A percentile compares a stretch with the other conserved stretches of the same genome.
These are phyloP conservation scores for Ballota nigra DNA, from an alignment of 257 asterid species.

Conservation along the genomic window DNA sequence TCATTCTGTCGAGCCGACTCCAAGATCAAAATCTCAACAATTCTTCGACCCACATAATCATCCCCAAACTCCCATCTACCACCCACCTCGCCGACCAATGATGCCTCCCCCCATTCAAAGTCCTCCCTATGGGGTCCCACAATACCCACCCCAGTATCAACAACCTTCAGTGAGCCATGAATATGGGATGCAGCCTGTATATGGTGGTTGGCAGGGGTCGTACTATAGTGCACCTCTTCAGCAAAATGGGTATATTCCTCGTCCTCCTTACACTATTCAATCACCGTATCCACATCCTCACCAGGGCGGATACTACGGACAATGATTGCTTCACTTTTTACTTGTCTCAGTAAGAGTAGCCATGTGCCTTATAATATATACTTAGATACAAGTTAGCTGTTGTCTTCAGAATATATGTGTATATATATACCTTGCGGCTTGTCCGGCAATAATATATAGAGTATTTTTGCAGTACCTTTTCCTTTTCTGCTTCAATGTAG, in stretches of 20 bases:
- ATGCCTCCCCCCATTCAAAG: slow-evolving; percentile 5
- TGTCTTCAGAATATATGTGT: neutral
- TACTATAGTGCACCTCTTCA: no score
- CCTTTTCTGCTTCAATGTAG: no score
- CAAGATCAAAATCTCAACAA: slow-evolving; percentile 49
- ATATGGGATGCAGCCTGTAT: slow-evolving; percentile 72
- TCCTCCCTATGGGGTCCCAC: neutral
- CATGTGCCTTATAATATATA: neutral
- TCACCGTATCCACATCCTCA: slow-evolving; percentile 73
- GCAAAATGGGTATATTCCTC: slow-evolving; percentile 70
- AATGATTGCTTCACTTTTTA: slow-evolving; percentile 27
- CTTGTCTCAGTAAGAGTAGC: neutral
- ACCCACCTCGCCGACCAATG: slow-evolving; percentile 58
- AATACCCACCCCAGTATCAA: slow-evolving; percentile 48
- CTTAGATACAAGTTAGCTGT: neutral
- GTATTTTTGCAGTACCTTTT: no score
- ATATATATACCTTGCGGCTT: slow-evolving; percentile 6
- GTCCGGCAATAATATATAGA: neutral
- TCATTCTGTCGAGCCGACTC: slow-evolving; percentile 41
- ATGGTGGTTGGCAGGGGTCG: slow-evolving; percentile 90
- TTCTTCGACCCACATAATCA: slow-evolving; percentile 21
- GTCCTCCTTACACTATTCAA: slow-evolving; percentile 67
- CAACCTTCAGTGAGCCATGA: slow-evolving; percentile 54
- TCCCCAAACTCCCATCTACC: slow-evolving; percentile 52
- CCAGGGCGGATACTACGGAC: slow-evolving; percentile 69